Evolutionary conservation across 2,329 filamentous ascomycete species (phyloP).

Genomic region (Neonectria ditissima): DNA sequence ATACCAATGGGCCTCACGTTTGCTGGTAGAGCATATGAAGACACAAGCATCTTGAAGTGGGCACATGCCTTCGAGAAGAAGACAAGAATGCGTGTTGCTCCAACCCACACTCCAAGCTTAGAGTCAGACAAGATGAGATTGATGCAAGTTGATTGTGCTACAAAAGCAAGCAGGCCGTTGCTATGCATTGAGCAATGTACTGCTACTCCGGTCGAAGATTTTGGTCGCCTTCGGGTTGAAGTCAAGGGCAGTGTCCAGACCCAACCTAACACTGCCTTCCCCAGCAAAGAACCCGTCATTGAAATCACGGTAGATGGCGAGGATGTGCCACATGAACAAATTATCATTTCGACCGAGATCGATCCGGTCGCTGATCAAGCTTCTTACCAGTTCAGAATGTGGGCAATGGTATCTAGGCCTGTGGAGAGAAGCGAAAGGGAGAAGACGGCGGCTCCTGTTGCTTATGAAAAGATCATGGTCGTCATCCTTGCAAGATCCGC

Average conservation of each 20-base stretch:
- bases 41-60: conserved; percentile 9
- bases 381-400: conserved; percentile 7
- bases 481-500: conserved; percentile 30
- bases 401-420: background rate
- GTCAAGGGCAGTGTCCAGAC: background rate
- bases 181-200: background rate
- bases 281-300: background rate
- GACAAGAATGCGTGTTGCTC: conserved; percentile 16
- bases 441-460: conserved; percentile 29
- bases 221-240: background rate
- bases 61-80: conserved; percentile 31
- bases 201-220: background rate
- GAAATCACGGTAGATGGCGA: background rate
- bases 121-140: conserved; percentile 9
- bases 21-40: conserved; percentile 14
- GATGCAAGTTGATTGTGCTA: too few species aligned
- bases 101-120: conserved; percentile 23
- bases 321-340: background rate
- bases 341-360: background rate
- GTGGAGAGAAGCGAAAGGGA: conserved; percentile 21
- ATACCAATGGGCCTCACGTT: conserved; percentile 29
- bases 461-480: conserved; percentile 35
- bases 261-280: background rate
- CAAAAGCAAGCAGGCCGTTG: background rate
- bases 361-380: background rate